Conservation (phyloP, 2,329 filamentous ascomycete genomes). For the Hymenoscyphus linearis region DNA sequence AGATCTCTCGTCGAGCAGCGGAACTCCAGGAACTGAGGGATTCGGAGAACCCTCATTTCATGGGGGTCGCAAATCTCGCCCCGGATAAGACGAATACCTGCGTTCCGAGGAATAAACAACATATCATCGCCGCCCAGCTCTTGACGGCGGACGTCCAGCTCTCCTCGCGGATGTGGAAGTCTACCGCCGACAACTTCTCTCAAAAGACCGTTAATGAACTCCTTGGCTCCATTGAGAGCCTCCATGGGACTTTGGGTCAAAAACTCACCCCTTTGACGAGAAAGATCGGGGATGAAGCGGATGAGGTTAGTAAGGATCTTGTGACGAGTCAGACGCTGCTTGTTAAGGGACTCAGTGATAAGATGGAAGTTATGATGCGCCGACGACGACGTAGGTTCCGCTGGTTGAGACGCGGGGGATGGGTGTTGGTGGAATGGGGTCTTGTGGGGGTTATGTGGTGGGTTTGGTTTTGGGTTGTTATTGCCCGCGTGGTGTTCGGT, state of each 20-base stretch:
- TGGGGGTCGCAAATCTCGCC: slow-evolving; percentile 23
- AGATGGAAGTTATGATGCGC: slow-evolving; percentile 70
- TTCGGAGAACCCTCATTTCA: slow-evolving; percentile 15
- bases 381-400: slow-evolving; percentile 62
- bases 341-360: slow-evolving; percentile 74
- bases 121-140: slow-evolving; percentile 47
- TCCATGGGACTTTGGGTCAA: slow-evolving; percentile 36
- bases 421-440: slow-evolving; percentile 80
- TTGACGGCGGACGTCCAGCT: slow-evolving; percentile 42
- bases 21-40: slow-evolving; percentile 25
- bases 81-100: slow-evolving; percentile 9
- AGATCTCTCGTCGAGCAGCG: slow-evolving; percentile 62
- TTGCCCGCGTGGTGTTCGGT: slow-evolving; percentile 61
- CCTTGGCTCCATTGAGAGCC: slow-evolving; percentile 37
- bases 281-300: slow-evolving; percentile 68
- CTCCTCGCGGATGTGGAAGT: slow-evolving; percentile 47
- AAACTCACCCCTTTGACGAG: slow-evolving; percentile 55
- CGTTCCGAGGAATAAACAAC: slow-evolving; percentile 26
- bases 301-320: slow-evolving; percentile 71
- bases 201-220: slow-evolving; percentile 51
- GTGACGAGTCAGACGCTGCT: slow-evolving; percentile 71
- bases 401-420: slow-evolving; percentile 71
- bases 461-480: slow-evolving; percentile 83
- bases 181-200: slow-evolving; percentile 53
- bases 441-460: slow-evolving; percentile 91